Evolutionary conservation across 495 filamentous ascomycete genomes (phyloP), one percentile per base, ranked within the genome.

Genomic region (Aspergillus indologenus): DNA sequence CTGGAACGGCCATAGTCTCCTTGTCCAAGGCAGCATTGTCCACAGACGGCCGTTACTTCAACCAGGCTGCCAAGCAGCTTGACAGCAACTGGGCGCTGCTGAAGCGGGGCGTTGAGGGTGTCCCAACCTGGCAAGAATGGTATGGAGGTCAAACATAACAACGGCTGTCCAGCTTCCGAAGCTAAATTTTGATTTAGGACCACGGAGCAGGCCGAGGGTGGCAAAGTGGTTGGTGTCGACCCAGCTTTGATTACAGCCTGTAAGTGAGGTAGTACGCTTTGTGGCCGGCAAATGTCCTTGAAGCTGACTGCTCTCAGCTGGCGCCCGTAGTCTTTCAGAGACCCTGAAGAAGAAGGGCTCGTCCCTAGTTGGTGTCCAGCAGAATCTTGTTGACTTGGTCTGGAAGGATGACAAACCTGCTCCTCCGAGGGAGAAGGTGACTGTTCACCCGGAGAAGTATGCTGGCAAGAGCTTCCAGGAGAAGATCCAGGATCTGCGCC

Each of bases 111-210:
- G 74, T 96, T 18, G 89, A 91, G 64, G 91, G 96, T 70, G 92
- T 97, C 24, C 93, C 91, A 7, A 97, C 93, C 3, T 98, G 94
- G 90, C 91, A 96, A 71, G 95, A 99, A 72, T 99, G 95, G 95
- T 89, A 82, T 54, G 48, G 40, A 42, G 24, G 18, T 56, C 44
- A 15, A 47, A 18, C n/a, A n/a, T n/a, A 45, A 29, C 19, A 21
- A 54, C n/a, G 31, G 40, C n/a, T n/a, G 34, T 31, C 17, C 18
- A 8, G 43, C 29, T n/a, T n/a, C 26, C n/a, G 31, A 57, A 31
- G 48, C 68, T 77, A 59, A 76, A 47, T 19, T 22, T 53, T 24
- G 40, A 34, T 51, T 40, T 62, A 88, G 86, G 86, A 80, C 88
- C 20, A 87, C 86, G 45, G 88, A 94, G 54, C 87, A 96, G 70